Evolutionary conservation across 495 filamentous ascomycete species (phyloP).

Genomic region (Penicillium crystallinum): DNA sequence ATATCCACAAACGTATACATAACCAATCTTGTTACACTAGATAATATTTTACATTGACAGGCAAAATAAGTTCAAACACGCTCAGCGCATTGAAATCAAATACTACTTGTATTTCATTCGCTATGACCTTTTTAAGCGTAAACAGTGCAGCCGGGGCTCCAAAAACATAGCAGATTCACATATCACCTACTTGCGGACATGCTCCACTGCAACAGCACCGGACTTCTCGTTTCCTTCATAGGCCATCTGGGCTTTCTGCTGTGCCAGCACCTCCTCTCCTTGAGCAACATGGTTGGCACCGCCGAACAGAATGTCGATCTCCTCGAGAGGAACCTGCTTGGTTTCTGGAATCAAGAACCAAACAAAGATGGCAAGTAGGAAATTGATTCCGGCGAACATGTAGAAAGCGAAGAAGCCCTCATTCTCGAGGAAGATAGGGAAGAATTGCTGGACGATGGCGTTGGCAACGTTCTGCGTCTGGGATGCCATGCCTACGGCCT

Average conservation of each 20-base stretch:
- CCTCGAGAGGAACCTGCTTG: slow-evolving; percentile 61
- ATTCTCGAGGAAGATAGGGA: slow-evolving; percentile 58
- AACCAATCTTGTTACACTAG: too few species aligned
- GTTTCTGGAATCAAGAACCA: slow-evolving; percentile 74
- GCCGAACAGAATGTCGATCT: slow-evolving; percentile 58
- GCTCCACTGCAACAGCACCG: slow-evolving; percentile 23
- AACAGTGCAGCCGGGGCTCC: not conserved
- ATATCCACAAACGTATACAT: too few species aligned
- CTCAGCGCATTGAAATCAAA: slow-evolving; percentile 6
- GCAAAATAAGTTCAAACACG: not conserved
- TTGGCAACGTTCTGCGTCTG: slow-evolving; percentile 64
- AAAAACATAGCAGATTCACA: not conserved
- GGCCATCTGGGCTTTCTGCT: slow-evolving; percentile 21
- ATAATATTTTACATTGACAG: too few species aligned
- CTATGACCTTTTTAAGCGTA: not conserved
- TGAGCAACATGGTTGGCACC: slow-evolving; percentile 54
- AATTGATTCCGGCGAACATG: slow-evolving; percentile 50
- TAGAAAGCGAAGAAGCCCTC: slow-evolving; percentile 51
- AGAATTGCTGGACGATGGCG: slow-evolving; percentile 60
- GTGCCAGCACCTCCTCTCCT: slow-evolving; percentile 38
- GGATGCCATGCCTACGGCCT: slow-evolving; percentile 63
- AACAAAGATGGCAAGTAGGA: slow-evolving; percentile 62
- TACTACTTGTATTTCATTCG: not conserved
- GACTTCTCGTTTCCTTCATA: slow-evolving; percentile 24
- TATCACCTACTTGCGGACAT: slow-evolving; percentile 11